phyloP scores from a whole-genome alignment of 2,329 filamentous ascomycete species.

The Chaetothyriales sp. region DNA sequence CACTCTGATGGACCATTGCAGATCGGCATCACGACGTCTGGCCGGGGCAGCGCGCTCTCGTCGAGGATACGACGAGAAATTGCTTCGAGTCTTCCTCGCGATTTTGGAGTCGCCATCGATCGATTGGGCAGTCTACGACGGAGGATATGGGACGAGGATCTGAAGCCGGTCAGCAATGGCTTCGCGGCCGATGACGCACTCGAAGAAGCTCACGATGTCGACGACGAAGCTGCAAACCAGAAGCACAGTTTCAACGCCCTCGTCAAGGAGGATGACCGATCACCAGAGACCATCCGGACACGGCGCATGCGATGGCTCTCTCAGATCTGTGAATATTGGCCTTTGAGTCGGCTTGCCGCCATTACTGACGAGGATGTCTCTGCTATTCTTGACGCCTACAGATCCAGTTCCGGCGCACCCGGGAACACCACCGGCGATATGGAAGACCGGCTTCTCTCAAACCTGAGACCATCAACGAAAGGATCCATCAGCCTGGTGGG shows the following conservation, averaged over 20 bases:
- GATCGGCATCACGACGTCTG: slow-evolving; percentile 89
- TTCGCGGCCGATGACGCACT: slow-evolving; percentile 24
- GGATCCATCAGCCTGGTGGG: slow-evolving; percentile 80
- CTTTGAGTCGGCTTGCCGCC: slow-evolving; percentile 63
- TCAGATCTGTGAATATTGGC: slow-evolving; percentile 98
- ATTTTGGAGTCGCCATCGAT: slow-evolving; percentile 64
- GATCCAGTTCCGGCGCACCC: slow-evolving; percentile 20
- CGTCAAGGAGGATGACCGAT: slow-evolving; percentile 49
- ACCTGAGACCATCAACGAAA: slow-evolving; percentile 20
- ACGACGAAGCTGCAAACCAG: slow-evolving; percentile 47
- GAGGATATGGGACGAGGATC: slow-evolving; percentile 62
- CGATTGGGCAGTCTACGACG: slow-evolving; percentile 60
- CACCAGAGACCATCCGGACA: slow-evolving; percentile 59
- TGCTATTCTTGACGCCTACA: slow-evolving; percentile 59
- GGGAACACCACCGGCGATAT: background rate
- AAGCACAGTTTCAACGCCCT: slow-evolving; percentile 72
- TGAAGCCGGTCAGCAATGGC: slow-evolving; percentile 19
- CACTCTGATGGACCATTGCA: slow-evolving; percentile 84
- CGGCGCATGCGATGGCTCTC: slow-evolving; percentile 82
- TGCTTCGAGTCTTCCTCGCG: slow-evolving; percentile 59
- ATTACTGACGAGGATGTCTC: slow-evolving; percentile 72
- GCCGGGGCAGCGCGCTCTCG: slow-evolving; percentile 84
- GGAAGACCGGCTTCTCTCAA: slow-evolving; percentile 11
- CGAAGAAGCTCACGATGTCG: slow-evolving; percentile 28
- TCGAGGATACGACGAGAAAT: slow-evolving; percentile 81